These are phyloP conservation scores for Ilex paraguariensis DNA, from an alignment of 305 asterid genomes.

Conservation along the genomic window DNA sequence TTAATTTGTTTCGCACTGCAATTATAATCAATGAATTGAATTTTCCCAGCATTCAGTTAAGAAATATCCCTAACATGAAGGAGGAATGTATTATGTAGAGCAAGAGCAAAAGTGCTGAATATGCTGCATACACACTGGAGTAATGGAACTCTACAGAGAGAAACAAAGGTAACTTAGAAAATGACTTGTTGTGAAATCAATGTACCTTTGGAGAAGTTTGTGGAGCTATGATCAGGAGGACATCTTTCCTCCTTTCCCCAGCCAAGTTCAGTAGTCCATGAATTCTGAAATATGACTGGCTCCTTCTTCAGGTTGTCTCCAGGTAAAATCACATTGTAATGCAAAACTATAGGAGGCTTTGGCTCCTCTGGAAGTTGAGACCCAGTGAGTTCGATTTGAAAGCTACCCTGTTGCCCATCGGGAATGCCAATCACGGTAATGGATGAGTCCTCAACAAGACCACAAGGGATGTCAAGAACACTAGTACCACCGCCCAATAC, in stretches of 20 bases:
- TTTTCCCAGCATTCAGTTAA: background rate
- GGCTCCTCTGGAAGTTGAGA: conserved; percentile 46
- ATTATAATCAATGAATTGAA: background rate
- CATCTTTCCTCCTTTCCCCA: conserved; percentile 94
- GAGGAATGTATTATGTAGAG: background rate
- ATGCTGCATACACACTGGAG: background rate
- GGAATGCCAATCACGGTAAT: conserved; percentile 83
- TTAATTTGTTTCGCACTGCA: background rate
- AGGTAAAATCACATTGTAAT: conserved; percentile 55
- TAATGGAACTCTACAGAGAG: background rate
- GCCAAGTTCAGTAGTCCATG: conserved; percentile 73
- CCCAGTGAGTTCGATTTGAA: conserved; percentile 65
- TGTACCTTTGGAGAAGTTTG: conserved; percentile 43
- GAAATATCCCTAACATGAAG: background rate
- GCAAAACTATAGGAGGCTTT: conserved; percentile 60
- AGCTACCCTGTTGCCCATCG: conserved; percentile 40
- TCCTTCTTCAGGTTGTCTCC: conserved; percentile 78
- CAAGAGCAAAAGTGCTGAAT: background rate
- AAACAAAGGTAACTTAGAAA: background rate
- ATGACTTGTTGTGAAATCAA: background rate
- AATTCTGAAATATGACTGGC: conserved; percentile 57
- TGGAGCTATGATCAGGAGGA: conserved; percentile 67
- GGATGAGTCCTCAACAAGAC: conserved; percentile 78
- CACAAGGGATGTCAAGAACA: conserved; percentile 66
- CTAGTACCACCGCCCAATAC: conserved; percentile 20